These are phyloP conservation scores for Cruciata laevipes DNA, from an alignment of 257 asterid species.

Conservation along the genomic window DNA sequence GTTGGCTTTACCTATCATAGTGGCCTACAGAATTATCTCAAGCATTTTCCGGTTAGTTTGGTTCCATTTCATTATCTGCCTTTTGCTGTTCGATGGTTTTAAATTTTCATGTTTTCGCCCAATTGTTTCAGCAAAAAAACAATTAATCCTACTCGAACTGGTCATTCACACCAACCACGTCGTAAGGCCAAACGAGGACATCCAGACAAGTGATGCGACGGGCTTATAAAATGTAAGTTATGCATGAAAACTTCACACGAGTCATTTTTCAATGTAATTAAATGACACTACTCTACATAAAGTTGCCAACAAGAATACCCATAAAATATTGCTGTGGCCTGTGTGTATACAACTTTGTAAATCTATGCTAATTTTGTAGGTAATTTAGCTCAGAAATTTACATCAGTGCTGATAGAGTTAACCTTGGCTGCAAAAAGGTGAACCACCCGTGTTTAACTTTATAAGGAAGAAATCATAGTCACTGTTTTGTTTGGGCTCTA, in stretches of 20 bases:
- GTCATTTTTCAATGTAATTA: not conserved
- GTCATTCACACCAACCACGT: conserved; percentile 35
- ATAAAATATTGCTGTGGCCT: not conserved
- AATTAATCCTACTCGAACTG: conserved; percentile 25
- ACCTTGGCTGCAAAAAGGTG: not conserved
- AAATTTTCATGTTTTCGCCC: not conserved
- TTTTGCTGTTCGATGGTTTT: not conserved
- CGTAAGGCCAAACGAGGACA: conserved; percentile 38
- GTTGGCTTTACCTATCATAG: conserved; percentile 60
- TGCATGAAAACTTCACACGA: not conserved
- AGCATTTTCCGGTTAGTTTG: conserved; percentile 50
- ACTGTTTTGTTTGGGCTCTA: not conserved
- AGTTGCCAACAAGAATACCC: not conserved
- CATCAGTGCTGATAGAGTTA: not conserved
- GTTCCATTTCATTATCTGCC: not conserved
- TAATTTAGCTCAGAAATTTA: not conserved
- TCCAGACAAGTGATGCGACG: conserved; percentile 25
- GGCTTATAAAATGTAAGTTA: conserved; percentile 7
- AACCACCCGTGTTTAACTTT: not conserved
- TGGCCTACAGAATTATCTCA: conserved; percentile 36
- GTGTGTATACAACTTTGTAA: not conserved
- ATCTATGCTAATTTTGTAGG: not conserved
- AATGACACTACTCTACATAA: not conserved
- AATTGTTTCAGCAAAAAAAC: conserved; percentile 38
- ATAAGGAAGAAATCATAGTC: not conserved